Conservation (phyloP, 2,329 filamentous ascomycete genomes). For the Aureobasidium sp. region DNA sequence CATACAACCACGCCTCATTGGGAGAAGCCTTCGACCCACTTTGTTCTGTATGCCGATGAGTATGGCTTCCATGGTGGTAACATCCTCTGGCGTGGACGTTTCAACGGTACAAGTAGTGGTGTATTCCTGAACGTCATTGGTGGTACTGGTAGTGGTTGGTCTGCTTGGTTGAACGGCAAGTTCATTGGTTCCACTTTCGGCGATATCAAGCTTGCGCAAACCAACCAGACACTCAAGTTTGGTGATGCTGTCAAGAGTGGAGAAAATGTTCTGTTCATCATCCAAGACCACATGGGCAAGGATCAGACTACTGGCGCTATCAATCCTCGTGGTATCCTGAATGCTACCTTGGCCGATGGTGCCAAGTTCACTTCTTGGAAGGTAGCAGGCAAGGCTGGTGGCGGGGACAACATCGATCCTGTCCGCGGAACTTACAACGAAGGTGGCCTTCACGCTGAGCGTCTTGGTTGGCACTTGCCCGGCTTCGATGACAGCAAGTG, state of each 20-base stretch:
- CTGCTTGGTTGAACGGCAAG: slow-evolving; percentile 51
- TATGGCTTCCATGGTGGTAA: slow-evolving; percentile 38
- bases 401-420: slow-evolving; percentile 47
- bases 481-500: slow-evolving; percentile 41
- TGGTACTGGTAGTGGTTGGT: slow-evolving; percentile 48
- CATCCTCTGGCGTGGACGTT: slow-evolving; percentile 37
- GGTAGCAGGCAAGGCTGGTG: slow-evolving; percentile 51
- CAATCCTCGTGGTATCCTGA: slow-evolving; percentile 47
- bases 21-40: slow-evolving; percentile 31
- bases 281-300: slow-evolving; percentile 56
- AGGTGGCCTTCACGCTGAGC: slow-evolving; percentile 52
- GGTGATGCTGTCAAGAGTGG: slow-evolving; percentile 36
- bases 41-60: slow-evolving; percentile 36
- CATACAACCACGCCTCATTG: slow-evolving; percentile 32
- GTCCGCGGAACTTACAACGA: slow-evolving; percentile 52
- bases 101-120: slow-evolving; percentile 33
- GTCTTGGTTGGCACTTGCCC: slow-evolving; percentile 53
- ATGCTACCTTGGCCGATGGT: slow-evolving; percentile 45
- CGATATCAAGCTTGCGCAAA: slow-evolving; percentile 35
- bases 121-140: slow-evolving; percentile 44
- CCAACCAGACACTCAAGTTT: slow-evolving; percentile 44
- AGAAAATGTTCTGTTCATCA: slow-evolving; percentile 47
- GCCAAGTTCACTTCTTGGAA: slow-evolving; percentile 48
- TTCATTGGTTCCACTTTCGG: slow-evolving; percentile 52
- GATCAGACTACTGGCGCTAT: slow-evolving; percentile 46